phyloP scores from a whole-genome alignment of 2,329 filamentous ascomycete species.

The Calonectria hongkongensis region DNA sequence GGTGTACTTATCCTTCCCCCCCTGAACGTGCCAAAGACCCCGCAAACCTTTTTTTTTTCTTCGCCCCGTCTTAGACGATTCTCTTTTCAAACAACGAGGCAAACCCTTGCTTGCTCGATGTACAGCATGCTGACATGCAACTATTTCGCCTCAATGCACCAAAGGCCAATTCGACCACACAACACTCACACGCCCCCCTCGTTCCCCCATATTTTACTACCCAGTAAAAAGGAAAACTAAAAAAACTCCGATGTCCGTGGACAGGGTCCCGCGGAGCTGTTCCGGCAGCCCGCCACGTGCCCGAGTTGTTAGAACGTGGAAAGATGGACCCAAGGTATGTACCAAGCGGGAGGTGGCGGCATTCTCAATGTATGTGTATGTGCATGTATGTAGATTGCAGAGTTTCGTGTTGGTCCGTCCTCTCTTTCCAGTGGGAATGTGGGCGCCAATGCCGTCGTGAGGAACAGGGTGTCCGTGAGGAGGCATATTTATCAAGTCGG shows the following conservation, averaged over 20 bases:
- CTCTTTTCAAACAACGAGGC: background rate
- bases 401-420: conserved; percentile 15
- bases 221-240: background rate
- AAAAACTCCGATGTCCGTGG: background rate
- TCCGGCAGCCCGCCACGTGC: conserved; percentile 37
- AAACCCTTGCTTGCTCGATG: background rate
- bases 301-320: conserved; percentile 18
- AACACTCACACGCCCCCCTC: background rate
- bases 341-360: conserved; percentile 8
- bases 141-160: conserved; percentile 16
- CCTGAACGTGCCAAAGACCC: background rate
- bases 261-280: conserved; percentile 28
- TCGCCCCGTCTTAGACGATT: background rate
- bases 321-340: background rate
- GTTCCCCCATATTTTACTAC: conserved; percentile 11
- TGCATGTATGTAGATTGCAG: conserved; percentile 4
- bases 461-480: conserved; percentile 28
- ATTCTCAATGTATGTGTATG: conserved; percentile 3
- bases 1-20: background rate
- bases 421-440: conserved; percentile 20
- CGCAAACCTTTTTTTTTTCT: background rate
- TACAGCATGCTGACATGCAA: conserved; percentile 1
- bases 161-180: background rate
- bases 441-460: conserved; percentile 29
- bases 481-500: conserved; percentile 6